phyloP scores from a whole-genome alignment of 371 early-diverging fungal genomes.

The Rhizopus microsporus region DNA sequence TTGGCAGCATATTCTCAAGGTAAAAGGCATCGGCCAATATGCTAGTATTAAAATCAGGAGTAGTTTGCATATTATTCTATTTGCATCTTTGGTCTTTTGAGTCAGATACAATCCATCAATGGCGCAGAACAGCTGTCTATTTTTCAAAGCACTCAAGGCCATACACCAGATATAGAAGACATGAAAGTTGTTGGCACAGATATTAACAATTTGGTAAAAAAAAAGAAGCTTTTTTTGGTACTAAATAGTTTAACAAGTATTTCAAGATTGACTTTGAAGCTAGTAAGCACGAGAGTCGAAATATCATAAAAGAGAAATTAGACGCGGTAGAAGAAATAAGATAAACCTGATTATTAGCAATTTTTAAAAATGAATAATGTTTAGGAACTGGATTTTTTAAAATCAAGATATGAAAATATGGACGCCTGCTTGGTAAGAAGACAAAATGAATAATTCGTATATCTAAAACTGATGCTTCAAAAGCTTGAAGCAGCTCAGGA shows the following conservation, averaged over 20 bases:
- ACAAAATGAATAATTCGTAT: not conserved
- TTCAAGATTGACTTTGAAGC: constrained; percentile 73
- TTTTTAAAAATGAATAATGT: not conserved
- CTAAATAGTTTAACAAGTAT: not conserved
- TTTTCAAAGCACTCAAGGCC: constrained; percentile 38
- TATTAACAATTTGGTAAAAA: constrained; percentile 46
- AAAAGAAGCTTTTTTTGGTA: not conserved
- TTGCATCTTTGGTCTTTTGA: constrained; percentile 42
- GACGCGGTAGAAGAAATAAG: constrained; percentile 44
- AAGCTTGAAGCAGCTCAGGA: constrained; percentile 66
- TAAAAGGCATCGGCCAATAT: constrained; percentile 13
- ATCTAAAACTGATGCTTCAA: not conserved
- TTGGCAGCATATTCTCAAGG: constrained; percentile 75
- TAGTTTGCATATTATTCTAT: constrained; percentile 68
- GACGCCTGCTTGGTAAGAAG: constrained; percentile 51
- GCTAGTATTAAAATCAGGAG: not conserved
- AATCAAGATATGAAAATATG: constrained; percentile 57
- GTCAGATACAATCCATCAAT: constrained; percentile 21
- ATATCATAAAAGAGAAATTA: constrained; percentile 62
- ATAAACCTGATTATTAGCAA: not conserved
- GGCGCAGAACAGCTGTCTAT: constrained; percentile 24
- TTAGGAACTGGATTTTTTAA: constrained; percentile 63
- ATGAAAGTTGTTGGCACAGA: constrained; percentile 56
- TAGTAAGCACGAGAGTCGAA: constrained; percentile 55
- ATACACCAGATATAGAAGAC: constrained; percentile 8